phyloP scores from a whole-genome alignment of 2,329 filamentous ascomycete species.

The Aspergillus sp. region DNA sequence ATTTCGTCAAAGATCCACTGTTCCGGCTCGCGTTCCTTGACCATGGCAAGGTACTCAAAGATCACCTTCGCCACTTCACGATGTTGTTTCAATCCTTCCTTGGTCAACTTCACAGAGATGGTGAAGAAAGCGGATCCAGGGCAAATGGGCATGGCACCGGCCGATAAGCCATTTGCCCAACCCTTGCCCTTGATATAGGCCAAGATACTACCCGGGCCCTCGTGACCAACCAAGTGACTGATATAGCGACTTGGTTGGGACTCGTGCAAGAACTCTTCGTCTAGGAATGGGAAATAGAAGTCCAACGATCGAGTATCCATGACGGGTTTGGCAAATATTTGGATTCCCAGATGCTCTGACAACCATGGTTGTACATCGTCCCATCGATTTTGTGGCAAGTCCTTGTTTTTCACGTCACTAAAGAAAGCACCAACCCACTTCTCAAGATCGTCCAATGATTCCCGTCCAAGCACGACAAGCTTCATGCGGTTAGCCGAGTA shows the following conservation, averaged over 20 bases:
- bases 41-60: constrained; percentile 85
- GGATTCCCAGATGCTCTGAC: constrained; percentile 56
- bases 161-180: constrained; percentile 77
- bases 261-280: constrained; percentile 73
- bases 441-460: constrained; percentile 74
- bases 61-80: constrained; percentile 73
- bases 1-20: constrained; percentile 94
- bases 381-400: constrained; percentile 63
- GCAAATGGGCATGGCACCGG: constrained; percentile 68
- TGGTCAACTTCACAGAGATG: constrained; percentile 70
- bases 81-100: constrained; percentile 77
- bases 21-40: constrained; percentile 71
- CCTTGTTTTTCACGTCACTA: constrained; percentile 72
- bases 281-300: constrained; percentile 75
- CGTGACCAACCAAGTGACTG: constrained; percentile 82
- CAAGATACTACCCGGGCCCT: constrained; percentile 86
- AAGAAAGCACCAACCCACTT: constrained; percentile 80
- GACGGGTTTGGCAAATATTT: constrained; percentile 83
- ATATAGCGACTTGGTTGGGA: constrained; percentile 80
- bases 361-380: constrained; percentile 56
- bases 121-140: constrained; percentile 76
- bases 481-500: constrained; percentile 96
- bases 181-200: constrained; percentile 84
- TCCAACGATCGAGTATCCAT: constrained; percentile 78
- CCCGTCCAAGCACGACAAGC: constrained; percentile 75